These are phyloP conservation scores for Pochonia chlamydosporia DNA, from an alignment of 2,329 filamentous ascomycete species.

Conservation along the genomic window DNA sequence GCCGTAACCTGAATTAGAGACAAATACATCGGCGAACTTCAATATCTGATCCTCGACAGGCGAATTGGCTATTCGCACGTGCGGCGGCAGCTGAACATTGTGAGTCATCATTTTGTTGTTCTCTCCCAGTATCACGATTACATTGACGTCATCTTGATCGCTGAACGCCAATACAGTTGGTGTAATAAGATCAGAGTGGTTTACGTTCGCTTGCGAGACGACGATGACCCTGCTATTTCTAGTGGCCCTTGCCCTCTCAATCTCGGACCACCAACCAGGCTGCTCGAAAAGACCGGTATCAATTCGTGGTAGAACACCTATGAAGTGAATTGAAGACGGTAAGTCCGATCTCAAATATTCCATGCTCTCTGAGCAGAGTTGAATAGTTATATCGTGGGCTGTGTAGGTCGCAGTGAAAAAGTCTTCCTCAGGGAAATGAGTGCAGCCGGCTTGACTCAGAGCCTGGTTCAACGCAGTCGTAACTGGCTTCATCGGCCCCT, in stretches of 20 bases:
- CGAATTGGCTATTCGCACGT: slow-evolving; percentile 39
- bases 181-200: slow-evolving; percentile 35
- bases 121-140: slow-evolving; percentile 24
- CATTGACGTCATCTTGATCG: slow-evolving; percentile 30
- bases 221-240: slow-evolving; percentile 32
- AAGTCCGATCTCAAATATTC: slow-evolving; percentile 7
- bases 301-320: slow-evolving; percentile 6
- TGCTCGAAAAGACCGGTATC: background rate
- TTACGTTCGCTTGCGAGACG: slow-evolving; percentile 42
- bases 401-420: slow-evolving; percentile 7
- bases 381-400: slow-evolving; percentile 4
- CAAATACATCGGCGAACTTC: slow-evolving; percentile 36
- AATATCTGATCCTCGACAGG: slow-evolving; percentile 42
- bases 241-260: slow-evolving; percentile 17
- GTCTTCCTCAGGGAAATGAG: background rate
- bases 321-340: slow-evolving; percentile 3
- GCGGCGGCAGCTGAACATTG: slow-evolving; percentile 27
- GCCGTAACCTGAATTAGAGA: slow-evolving; percentile 44
- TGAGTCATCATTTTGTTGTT: slow-evolving; percentile 16
- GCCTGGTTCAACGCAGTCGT: slow-evolving; percentile 6
- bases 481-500: slow-evolving; percentile 9
- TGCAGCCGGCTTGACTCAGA: slow-evolving; percentile 4
- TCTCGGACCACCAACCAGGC: slow-evolving; percentile 1
- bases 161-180: slow-evolving; percentile 39
- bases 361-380: slow-evolving; percentile 9